Evolutionary conservation across 257 asterid genomes (phyloP).

Genomic region (Salvia hispanica): DNA sequence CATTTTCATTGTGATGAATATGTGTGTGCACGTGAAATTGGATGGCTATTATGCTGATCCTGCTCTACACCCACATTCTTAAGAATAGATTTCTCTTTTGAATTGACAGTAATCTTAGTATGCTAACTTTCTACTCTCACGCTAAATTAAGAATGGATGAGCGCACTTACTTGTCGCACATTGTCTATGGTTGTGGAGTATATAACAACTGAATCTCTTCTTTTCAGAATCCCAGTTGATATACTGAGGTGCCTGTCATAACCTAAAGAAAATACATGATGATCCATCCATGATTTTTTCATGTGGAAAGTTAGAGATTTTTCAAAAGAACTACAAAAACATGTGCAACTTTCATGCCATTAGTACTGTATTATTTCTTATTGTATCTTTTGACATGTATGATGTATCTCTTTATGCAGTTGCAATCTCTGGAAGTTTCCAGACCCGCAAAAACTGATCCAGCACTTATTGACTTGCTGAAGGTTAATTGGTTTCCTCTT

Average conservation of each 20-base stretch:
- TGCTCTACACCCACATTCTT: not conserved
- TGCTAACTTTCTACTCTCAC: slow-evolving; percentile 6
- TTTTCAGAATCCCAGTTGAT: slow-evolving; percentile 8
- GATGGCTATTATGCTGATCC: slow-evolving; percentile 9
- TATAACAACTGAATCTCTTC: slow-evolving; percentile 1
- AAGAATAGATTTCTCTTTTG: slow-evolving; percentile 13
- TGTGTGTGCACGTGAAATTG: slow-evolving; percentile 8
- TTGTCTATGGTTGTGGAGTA: slow-evolving; percentile 19
- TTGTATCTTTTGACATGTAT: slow-evolving; percentile 28
- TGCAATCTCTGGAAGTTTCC: slow-evolving; percentile 66
- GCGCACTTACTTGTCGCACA: slow-evolving; percentile 20
- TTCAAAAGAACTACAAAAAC: slow-evolving; percentile 15
- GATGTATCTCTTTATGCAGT: slow-evolving; percentile 41
- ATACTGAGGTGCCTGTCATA: not conserved
- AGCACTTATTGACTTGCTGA: slow-evolving; percentile 68
- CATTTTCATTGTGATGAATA: not conserved
- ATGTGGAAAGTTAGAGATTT: slow-evolving; percentile 2
- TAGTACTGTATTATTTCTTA: slow-evolving; percentile 15
- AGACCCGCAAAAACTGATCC: slow-evolving; percentile 62
- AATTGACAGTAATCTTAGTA: slow-evolving; percentile 19
- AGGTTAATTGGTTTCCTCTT: slow-evolving; percentile 52
- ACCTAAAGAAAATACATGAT: slow-evolving; percentile 14
- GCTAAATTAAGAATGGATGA: slow-evolving; percentile 25
- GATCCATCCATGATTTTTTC: slow-evolving; percentile 14
- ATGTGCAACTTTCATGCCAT: slow-evolving; percentile 19